Evolutionary conservation across 2,329 filamentous ascomycete species (phyloP), one percentile per base, ranked within the genome.

Genomic region (Aspergillus chevalieri): DNA sequence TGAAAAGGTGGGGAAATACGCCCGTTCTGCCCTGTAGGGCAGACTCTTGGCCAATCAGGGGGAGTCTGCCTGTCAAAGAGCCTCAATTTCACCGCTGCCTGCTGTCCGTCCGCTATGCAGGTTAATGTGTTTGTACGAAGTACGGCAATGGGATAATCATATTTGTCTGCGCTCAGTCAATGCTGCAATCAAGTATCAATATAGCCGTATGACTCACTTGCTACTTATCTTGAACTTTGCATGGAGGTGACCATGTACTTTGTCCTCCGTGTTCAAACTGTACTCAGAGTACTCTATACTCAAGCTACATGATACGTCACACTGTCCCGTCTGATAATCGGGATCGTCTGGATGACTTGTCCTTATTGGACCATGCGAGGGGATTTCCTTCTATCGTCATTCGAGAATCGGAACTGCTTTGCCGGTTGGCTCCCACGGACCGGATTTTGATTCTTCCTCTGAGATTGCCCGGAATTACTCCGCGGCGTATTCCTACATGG

Each of bases 341-440:
- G 10, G 17, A 24, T 26, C 6, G 33, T 21, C 38, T 4, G 17
- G 8, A 21, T 19, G 38, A 8, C 8, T 38, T 17, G 34, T 38
- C 34, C 6, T 7, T 38, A 21, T 21, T 19, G 19, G 17, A 8
- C 38, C 38, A 19, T 12, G 17, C n/a, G 3, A 12, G 10, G 4
- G 17, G n/a, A n/a, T 19, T 15, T 7, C 17, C 47, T 62, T 63
- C 60, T 62, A 63, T 58, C 52, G 57, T 26, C 48, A 42, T 63
- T 63, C 60, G 44, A 60, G 59, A 63, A 63, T 14, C 38, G 38
- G 38, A 41, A 41, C 10, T 41, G 26, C 10, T 30, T 30, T 30
- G 26, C 26, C 26, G 26, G 26, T 30, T 30, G 26, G 26, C 10
- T 3, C 26, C 26, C 8, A 12, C 10, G 26, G 26, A 30, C 26